Conservation (phyloP, 2,329 filamentous ascomycete genomes). For the Diaporthe ilicicola region DNA sequence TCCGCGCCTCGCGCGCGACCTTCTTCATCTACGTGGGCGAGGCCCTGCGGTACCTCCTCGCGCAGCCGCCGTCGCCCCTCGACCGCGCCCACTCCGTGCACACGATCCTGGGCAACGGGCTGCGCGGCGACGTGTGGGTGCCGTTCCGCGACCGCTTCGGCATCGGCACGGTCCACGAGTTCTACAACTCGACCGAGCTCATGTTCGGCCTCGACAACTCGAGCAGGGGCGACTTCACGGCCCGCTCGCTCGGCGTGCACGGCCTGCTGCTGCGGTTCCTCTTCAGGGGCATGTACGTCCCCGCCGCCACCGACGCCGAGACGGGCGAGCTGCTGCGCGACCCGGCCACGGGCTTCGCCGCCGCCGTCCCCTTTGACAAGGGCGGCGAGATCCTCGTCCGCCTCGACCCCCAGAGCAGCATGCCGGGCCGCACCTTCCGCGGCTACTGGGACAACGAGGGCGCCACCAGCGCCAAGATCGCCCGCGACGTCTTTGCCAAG, state of each 20-base stretch:
- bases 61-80: slow-evolving; percentile 68
- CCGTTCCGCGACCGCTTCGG: slow-evolving; percentile 71
- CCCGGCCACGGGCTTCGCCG: slow-evolving; percentile 72
- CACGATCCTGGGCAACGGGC: slow-evolving; percentile 71
- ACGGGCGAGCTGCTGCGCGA: slow-evolving; percentile 74
- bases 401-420: slow-evolving; percentile 48
- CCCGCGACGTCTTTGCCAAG: slow-evolving; percentile 69
- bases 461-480: slow-evolving; percentile 73
- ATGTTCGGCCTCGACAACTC: slow-evolving; percentile 70
- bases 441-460: slow-evolving; percentile 76
- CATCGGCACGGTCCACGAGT: slow-evolving; percentile 71
- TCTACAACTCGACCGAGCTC: slow-evolving; percentile 82
- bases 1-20: slow-evolving; percentile 73
- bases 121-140: slow-evolving; percentile 74
- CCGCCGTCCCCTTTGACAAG: slow-evolving; percentile 67
- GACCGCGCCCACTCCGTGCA: slow-evolving; percentile 67
- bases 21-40: slow-evolving; percentile 83
- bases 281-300: slow-evolving; percentile 65
- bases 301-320: slow-evolving; percentile 74
- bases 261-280: slow-evolving; percentile 66
- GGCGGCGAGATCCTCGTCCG: slow-evolving; percentile 81
- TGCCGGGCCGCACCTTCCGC: slow-evolving; percentile 64
- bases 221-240: slow-evolving; percentile 68
- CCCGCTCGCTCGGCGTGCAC: slow-evolving; percentile 75
- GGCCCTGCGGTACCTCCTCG: slow-evolving; percentile 77